phyloP scores from a whole-genome alignment of 2,329 filamentous ascomycete genomes.

The Neoscytalidium dimidiatum region DNA sequence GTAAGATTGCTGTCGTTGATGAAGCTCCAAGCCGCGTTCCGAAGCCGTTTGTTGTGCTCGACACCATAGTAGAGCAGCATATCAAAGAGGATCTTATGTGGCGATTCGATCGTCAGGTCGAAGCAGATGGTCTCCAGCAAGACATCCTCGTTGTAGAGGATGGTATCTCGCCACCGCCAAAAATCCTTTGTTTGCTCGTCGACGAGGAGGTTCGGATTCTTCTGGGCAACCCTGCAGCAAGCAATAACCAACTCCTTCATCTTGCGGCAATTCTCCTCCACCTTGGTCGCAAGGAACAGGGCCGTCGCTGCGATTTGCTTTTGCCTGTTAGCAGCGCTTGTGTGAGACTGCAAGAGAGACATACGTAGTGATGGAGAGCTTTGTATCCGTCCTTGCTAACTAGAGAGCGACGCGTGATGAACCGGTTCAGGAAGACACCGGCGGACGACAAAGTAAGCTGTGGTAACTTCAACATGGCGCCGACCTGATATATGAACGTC shows the following conservation, averaged over 20 bases:
- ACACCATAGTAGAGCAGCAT: slow-evolving; percentile 73
- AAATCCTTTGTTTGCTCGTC: slow-evolving; percentile 98
- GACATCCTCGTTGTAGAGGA: slow-evolving; percentile 87
- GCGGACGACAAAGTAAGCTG: slow-evolving; percentile 92
- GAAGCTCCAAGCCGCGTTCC: slow-evolving; percentile 90
- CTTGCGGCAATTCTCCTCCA: slow-evolving; percentile 94
- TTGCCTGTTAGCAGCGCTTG: background rate
- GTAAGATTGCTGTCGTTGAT: slow-evolving; percentile 89
- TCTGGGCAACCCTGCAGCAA: slow-evolving; percentile 91
- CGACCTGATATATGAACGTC: slow-evolving; percentile 94
- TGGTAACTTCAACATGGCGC: slow-evolving; percentile 86
- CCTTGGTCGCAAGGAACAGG: slow-evolving; percentile 93
- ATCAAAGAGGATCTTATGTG: slow-evolving; percentile 81
- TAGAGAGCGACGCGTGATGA: slow-evolving; percentile 88
- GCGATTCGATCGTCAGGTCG: slow-evolving; percentile 86
- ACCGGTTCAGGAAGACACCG: slow-evolving; percentile 91
- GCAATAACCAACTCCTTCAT: slow-evolving; percentile 93
- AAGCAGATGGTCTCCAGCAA: slow-evolving; percentile 93
- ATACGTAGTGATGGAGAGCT: slow-evolving; percentile 80
- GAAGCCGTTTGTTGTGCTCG: slow-evolving; percentile 76
- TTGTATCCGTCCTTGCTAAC: slow-evolving; percentile 63
- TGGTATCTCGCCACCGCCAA: slow-evolving; percentile 95
- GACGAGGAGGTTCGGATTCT: slow-evolving; percentile 84
- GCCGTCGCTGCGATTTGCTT: slow-evolving; percentile 84
- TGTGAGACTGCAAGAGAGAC: slow-evolving; percentile 22